Percentiles rank a stretch among this genome's conserved stretches.
phyloP scores from a whole-genome alignment of 768 basidiomycete species.

The Termitomyces sp. region DNA sequence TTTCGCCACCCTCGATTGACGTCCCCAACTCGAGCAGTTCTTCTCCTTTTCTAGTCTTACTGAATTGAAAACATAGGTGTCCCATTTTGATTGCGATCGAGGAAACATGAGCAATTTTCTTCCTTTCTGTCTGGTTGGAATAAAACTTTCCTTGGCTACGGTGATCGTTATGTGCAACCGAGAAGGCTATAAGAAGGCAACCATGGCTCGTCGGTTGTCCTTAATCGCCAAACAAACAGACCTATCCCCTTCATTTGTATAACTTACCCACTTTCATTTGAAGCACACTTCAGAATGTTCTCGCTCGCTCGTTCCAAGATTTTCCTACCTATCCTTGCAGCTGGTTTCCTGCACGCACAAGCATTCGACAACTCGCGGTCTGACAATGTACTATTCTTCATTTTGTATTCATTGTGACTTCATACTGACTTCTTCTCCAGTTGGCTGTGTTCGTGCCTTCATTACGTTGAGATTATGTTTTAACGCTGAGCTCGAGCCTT shows the following conservation, averaged over 20 bases:
- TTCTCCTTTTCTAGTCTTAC: not conserved
- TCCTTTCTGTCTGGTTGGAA: not conserved
- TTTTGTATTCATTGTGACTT: not conserved
- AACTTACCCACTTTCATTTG: conserved; percentile 1
- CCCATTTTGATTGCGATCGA: not conserved
- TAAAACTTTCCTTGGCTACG: not conserved
- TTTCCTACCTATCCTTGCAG: conserved; percentile 1
- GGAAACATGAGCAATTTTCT: not conserved
- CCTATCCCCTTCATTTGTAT: not conserved
- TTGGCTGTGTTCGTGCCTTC: conserved; percentile 16
- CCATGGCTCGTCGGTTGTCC: not conserved
- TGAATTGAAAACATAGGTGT: not conserved
- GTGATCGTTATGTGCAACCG: not conserved
- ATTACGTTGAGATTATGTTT: not conserved
- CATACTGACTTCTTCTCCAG: conserved; percentile 7
- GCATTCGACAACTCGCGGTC: conserved; percentile 29
- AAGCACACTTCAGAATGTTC: not conserved
- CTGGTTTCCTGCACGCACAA: conserved; percentile 5
- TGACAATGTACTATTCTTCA: conserved; percentile 28
- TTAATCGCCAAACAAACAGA: not conserved
- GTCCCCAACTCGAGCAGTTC: too few species aligned
- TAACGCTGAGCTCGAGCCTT: not conserved
- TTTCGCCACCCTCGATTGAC: not conserved
- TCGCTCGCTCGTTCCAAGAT: not conserved
- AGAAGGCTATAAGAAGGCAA: not conserved